These are phyloP conservation scores for Zygnema circumcarinatum DNA, from an alignment of 139 green algal species.

Conservation along the genomic window DNA sequence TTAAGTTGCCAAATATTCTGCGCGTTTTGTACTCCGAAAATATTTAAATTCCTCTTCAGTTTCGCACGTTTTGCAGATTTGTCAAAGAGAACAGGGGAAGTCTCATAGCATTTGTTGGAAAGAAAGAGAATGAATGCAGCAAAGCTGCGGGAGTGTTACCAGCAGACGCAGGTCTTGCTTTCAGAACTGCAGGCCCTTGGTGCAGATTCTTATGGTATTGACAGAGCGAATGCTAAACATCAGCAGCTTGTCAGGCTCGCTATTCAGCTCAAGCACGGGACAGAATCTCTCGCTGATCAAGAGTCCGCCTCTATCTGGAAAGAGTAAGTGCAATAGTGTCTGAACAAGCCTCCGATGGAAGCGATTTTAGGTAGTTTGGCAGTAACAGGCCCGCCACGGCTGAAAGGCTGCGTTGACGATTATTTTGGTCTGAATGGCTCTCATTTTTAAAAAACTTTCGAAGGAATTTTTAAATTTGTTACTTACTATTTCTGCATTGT, in stretches of 20 bases:
- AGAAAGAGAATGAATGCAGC: constrained; percentile 22
- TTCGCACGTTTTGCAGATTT: too few relatives aligned
- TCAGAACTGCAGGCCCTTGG: constrained; percentile 11
- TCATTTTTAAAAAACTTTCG: neutral
- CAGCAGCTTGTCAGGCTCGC: neutral
- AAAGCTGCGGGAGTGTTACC: constrained; percentile 14
- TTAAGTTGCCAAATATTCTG: too few relatives aligned
- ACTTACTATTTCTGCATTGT: too few relatives aligned
- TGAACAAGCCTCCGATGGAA: too few relatives aligned
- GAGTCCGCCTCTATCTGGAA: neutral
- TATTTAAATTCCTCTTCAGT: too few relatives aligned
- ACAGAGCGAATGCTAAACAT: neutral
- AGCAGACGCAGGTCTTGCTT: constrained; percentile 9
- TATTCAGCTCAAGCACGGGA: neutral
- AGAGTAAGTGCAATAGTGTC: constrained; percentile 3
- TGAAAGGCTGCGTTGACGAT: neutral
- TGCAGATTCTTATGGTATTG: neutral
- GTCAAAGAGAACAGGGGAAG: too few relatives aligned
- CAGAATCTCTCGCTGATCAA: neutral
- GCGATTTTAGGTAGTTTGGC: too few relatives aligned
- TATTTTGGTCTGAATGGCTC: neutral
- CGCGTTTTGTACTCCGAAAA: too few relatives aligned
- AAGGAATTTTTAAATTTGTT: neutral
- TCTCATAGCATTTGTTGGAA: too few relatives aligned
- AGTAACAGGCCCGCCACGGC: too few relatives aligned